Conservation (phyloP, 345 rosid species). For the Cochlearia excelsa region DNA sequence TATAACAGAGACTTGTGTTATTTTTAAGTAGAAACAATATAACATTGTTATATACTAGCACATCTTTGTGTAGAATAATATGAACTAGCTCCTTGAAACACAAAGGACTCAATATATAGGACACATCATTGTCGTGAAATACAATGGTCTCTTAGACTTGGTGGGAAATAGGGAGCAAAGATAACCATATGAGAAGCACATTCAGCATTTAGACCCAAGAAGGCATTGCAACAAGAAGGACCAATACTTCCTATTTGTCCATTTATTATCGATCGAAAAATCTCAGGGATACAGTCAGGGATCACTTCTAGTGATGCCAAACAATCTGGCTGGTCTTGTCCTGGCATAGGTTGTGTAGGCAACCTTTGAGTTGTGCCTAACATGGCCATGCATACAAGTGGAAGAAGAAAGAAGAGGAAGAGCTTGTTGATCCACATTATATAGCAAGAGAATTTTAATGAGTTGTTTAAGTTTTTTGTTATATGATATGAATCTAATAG, state of each 20-base stretch:
- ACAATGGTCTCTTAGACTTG: constrained; percentile 21
- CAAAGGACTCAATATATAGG: too few relatives aligned
- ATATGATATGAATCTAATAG: constrained; percentile 1
- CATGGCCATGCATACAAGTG: neutral
- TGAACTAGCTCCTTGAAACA: too few relatives aligned
- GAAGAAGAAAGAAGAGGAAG: neutral
- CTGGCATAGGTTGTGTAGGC: constrained; percentile 1
- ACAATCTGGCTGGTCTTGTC: constrained; percentile 9
- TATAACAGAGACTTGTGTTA: too few relatives aligned
- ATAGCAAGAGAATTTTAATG: neutral
- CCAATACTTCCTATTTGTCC: constrained; percentile 18
- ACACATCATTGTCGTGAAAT: too few relatives aligned
- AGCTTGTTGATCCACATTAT: constrained; percentile 26
- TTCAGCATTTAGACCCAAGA: constrained; percentile 10
- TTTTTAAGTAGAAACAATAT: too few relatives aligned
- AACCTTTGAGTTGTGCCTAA: constrained; percentile 7
- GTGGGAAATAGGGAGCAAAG: constrained; percentile 18
- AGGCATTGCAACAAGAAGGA: constrained; percentile 27
- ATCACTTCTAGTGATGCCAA: constrained; percentile 26
- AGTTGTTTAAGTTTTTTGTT: neutral
- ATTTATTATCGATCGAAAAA: constrained; percentile 14
- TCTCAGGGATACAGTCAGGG: constrained; percentile 25
- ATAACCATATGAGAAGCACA: constrained; percentile 25
- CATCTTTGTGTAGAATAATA: too few relatives aligned
- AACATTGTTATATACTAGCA: too few relatives aligned